Conservation (phyloP, 2,329 filamentous ascomycete species). For the Ophiobolus disseminans region DNA sequence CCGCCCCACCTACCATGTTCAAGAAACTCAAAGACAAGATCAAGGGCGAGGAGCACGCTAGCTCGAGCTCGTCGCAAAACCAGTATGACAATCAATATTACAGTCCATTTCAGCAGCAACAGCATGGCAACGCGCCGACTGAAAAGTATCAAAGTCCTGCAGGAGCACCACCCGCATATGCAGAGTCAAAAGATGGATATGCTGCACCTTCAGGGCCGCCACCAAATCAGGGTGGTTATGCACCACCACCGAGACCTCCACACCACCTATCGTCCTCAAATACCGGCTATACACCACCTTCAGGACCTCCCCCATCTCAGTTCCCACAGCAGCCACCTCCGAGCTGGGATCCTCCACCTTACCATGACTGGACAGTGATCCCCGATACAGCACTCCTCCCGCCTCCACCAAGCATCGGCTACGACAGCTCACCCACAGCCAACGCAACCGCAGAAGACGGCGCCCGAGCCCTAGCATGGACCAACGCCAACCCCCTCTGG, state of each 20-base stretch:
- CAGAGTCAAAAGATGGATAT: too few relatives aligned
- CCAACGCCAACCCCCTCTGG: constrained; percentile 64
- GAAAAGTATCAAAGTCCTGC: constrained; percentile 41
- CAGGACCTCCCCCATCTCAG: constrained; percentile 32
- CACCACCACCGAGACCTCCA: constrained; percentile 30
- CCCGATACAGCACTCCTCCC: constrained; percentile 76
- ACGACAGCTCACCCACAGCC: constrained; percentile 69
- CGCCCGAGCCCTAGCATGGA: constrained; percentile 71
- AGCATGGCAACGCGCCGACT: constrained; percentile 17
- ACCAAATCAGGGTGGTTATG: constrained; percentile 30
- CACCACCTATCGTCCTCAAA: constrained; percentile 20
- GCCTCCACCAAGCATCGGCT: constrained; percentile 72
- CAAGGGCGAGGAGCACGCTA: constrained; percentile 34
- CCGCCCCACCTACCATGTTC: too few relatives aligned
- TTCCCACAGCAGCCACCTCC: constrained; percentile 43
- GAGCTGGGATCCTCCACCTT: constrained; percentile 59
- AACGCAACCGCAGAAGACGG: constrained; percentile 73
- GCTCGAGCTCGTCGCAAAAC: constrained; percentile 23
- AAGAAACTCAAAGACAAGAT: constrained; percentile 47
- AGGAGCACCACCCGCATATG: constrained; percentile 46
- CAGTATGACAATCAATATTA: constrained; percentile 38
- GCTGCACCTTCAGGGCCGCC: constrained; percentile 43
- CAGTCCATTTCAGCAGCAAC: constrained; percentile 21
- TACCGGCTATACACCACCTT: constrained; percentile 21
- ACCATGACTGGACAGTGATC: constrained; percentile 76